These are phyloP conservation scores for Beauveria bassiana DNA, from an alignment of 2,329 filamentous ascomycete genomes.

Conservation along the genomic window DNA sequence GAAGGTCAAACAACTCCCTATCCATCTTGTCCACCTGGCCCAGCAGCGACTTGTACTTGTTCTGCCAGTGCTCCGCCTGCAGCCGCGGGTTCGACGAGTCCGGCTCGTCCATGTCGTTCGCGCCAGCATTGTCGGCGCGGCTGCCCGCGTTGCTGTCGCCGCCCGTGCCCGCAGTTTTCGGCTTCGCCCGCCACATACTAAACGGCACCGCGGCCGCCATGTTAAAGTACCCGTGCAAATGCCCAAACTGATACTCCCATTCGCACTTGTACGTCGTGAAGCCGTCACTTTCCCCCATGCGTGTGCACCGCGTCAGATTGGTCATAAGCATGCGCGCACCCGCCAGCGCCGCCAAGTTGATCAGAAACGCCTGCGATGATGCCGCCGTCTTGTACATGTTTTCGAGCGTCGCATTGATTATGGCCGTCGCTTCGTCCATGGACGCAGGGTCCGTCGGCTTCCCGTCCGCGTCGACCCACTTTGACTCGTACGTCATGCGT, in stretches of 20 bases:
- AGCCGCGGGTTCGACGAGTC: slow-evolving; percentile 14
- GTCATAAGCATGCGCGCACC: slow-evolving; percentile 45
- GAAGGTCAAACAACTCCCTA: slow-evolving; percentile 39
- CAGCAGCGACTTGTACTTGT: slow-evolving; percentile 49
- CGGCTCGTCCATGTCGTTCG: background rate
- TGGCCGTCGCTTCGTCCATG: slow-evolving; percentile 45
- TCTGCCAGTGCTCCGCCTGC: slow-evolving; percentile 39
- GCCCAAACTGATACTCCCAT: slow-evolving; percentile 50
- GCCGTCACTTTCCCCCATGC: slow-evolving; percentile 34
- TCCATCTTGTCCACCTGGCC: slow-evolving; percentile 52
- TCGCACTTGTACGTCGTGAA: slow-evolving; percentile 40
- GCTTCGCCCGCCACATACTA: slow-evolving; percentile 32
- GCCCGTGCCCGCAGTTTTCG: slow-evolving; percentile 13
- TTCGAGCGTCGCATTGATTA: slow-evolving; percentile 47
- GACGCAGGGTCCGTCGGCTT: slow-evolving; percentile 33
- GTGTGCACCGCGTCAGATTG: slow-evolving; percentile 31
- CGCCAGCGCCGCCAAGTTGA: slow-evolving; percentile 50
- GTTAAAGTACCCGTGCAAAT: slow-evolving; percentile 43
- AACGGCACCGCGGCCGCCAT: slow-evolving; percentile 42
- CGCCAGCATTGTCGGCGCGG: slow-evolving; percentile 12
- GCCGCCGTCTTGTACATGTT: slow-evolving; percentile 43
- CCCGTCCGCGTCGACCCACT: slow-evolving; percentile 44
- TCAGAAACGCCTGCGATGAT: slow-evolving; percentile 48
- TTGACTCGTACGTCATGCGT: slow-evolving; percentile 38
- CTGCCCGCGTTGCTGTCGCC: slow-evolving; percentile 13